phyloP scores from a whole-genome alignment of 2,329 filamentous ascomycete genomes.

The Trichoderma oligosporum region DNA sequence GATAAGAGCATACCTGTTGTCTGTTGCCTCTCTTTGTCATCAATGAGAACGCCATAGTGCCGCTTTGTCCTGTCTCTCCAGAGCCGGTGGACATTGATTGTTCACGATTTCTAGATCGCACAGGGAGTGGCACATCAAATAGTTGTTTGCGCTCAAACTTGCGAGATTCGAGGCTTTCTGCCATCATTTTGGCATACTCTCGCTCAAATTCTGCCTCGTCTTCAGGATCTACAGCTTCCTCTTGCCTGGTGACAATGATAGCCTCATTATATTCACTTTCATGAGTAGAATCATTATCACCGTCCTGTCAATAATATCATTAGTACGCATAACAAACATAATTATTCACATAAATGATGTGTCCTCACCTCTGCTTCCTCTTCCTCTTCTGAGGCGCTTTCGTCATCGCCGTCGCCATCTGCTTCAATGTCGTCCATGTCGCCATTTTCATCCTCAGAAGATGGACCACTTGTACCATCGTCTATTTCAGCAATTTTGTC shows the following conservation, averaged over 20 bases:
- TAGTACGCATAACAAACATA: slow-evolving; percentile 47
- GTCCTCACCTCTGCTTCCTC: slow-evolving; percentile 56
- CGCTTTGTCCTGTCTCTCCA: slow-evolving; percentile 26
- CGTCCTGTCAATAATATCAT: slow-evolving; percentile 45
- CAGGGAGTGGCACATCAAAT: slow-evolving; percentile 96
- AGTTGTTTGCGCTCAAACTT: slow-evolving; percentile 93
- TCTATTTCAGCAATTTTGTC: slow-evolving; percentile 69
- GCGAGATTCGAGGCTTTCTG: slow-evolving; percentile 89
- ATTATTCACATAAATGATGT: background rate
- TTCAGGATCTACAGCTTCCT: slow-evolving; percentile 87
- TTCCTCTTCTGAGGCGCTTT: slow-evolving; percentile 57
- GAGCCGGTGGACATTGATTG: slow-evolving; percentile 31
- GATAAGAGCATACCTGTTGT: slow-evolving; percentile 64
- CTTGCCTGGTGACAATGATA: slow-evolving; percentile 85
- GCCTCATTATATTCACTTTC: slow-evolving; percentile 73
- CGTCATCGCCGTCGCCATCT: slow-evolving; percentile 58
- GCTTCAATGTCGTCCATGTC: slow-evolving; percentile 63
- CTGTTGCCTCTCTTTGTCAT: slow-evolving; percentile 95
- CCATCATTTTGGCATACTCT: slow-evolving; percentile 97
- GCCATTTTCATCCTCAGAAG: slow-evolving; percentile 72
- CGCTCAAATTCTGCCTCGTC: slow-evolving; percentile 96
- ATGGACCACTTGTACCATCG: slow-evolving; percentile 64
- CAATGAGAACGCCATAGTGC: slow-evolving; percentile 93
- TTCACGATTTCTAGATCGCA: slow-evolving; percentile 69
- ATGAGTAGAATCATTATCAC: slow-evolving; percentile 46